Evolutionary conservation across 2,329 filamentous ascomycete genomes (phyloP).

Genomic region (Arthrobotrys sinensis): DNA sequence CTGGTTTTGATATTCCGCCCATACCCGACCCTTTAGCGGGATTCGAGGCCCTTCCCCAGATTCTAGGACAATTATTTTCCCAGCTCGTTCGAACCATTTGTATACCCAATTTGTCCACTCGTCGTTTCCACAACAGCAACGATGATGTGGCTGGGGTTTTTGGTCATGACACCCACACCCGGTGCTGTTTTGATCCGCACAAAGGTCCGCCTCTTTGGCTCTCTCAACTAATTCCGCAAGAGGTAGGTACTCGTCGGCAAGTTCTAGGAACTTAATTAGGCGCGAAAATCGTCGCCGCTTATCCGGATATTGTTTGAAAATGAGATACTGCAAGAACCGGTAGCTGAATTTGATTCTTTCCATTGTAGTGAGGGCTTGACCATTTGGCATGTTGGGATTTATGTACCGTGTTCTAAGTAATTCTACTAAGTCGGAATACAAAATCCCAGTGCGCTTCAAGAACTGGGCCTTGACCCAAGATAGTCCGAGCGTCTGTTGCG

Average conservation of each 20-base stretch:
- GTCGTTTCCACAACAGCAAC: constrained; percentile 10
- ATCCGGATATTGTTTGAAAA: constrained; percentile 9
- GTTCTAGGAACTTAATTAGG: constrained; percentile 9
- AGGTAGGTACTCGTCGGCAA: neutral
- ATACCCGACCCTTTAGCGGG: constrained; percentile 3
- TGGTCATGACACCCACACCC: constrained; percentile 14
- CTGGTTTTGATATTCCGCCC: constrained; percentile 5
- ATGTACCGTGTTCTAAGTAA: constrained; percentile 8
- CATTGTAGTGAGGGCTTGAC: constrained; percentile 9
- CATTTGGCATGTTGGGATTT: constrained; percentile 17
- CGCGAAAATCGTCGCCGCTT: constrained; percentile 11
- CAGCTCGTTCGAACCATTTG: constrained; percentile 21
- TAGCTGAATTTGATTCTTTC: constrained; percentile 21
- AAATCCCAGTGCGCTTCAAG: constrained; percentile 16
- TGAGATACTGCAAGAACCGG: constrained; percentile 9
- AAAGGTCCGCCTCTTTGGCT: constrained; percentile 4
- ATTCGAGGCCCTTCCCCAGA: constrained; percentile 14
- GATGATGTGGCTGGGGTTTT: constrained; percentile 11
- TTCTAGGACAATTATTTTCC: constrained; percentile 11
- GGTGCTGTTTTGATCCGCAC: constrained; percentile 9
- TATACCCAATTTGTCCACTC: constrained; percentile 10
- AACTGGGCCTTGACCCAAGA: constrained; percentile 19
- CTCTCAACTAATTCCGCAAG: neutral
- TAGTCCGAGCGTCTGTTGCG: neutral
- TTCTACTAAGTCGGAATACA: constrained; percentile 12